Evolutionary conservation across 345 rosid species (phyloP).

Genomic region (Pseudoturritis turrita): DNA sequence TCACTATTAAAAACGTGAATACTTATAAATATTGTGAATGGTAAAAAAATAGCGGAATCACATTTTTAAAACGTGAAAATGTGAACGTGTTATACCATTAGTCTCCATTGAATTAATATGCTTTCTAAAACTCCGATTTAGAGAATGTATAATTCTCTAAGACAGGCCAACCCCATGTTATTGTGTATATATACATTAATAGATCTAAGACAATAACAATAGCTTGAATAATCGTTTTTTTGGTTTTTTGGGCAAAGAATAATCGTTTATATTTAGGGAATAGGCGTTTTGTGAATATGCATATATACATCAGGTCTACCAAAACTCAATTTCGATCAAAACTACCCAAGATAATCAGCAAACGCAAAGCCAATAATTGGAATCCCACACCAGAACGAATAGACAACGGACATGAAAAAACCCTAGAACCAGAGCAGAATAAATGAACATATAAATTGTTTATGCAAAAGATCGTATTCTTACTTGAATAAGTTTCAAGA

Average conservation of each 20-base stretch:
- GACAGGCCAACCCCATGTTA: not conserved
- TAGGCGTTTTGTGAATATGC: not conserved
- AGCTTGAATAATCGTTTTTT: not conserved
- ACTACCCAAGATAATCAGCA: not conserved
- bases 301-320: not conserved
- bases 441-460: not conserved
- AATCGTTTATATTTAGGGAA: no score
- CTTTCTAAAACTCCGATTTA: not conserved
- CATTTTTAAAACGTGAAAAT: no score
- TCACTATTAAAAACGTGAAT: no score
- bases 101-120: not conserved
- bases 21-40: no score
- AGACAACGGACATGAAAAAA: not conserved
- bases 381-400: not conserved
- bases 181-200: not conserved
- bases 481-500: slow-evolving; percentile 13
- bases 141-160: not conserved
- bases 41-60: no score
- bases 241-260: no score
- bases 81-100: no score
- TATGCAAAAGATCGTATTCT: slow-evolving; percentile 6
- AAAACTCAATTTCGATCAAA: not conserved
- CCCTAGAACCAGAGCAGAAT: not conserved
- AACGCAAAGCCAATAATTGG: not conserved
- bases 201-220: not conserved